These are phyloP conservation scores for Microcyclosporella mali DNA, from an alignment of 2,329 filamentous ascomycete species.

Conservation along the genomic window DNA sequence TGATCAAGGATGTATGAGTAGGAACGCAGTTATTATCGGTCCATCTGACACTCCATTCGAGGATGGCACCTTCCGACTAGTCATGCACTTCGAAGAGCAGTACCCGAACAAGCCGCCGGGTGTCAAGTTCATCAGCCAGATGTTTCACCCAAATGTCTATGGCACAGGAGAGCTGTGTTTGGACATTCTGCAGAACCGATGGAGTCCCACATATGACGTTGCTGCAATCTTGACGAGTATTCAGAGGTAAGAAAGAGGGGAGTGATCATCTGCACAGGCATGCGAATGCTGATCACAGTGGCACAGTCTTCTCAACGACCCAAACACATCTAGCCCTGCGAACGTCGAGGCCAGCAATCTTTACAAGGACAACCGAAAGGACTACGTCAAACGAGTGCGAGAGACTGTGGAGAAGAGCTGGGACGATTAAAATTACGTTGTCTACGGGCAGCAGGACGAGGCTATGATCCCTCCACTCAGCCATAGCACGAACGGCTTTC, in stretches of 20 bases:
- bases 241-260: slow-evolving; percentile 61
- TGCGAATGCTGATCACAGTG: slow-evolving; percentile 3
- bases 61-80: slow-evolving; percentile 92
- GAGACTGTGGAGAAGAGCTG: slow-evolving; percentile 99
- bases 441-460: no score
- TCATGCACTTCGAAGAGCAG: slow-evolving; percentile 99
- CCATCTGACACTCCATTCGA: slow-evolving; percentile 96
- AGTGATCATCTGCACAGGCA: not conserved
- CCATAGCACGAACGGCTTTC: no score
- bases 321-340: slow-evolving; percentile 95
- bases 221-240: slow-evolving; percentile 96
- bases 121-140: slow-evolving; percentile 97
- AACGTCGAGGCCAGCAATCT: slow-evolving; percentile 97
- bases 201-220: slow-evolving; percentile 98
- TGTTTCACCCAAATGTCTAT: slow-evolving; percentile 99
- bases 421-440: slow-evolving; percentile 59
- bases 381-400: slow-evolving; percentile 89
- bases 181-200: slow-evolving; percentile 94
- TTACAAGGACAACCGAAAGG: slow-evolving; percentile 95
- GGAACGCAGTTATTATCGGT: slow-evolving; percentile 98
- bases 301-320: slow-evolving; percentile 83
- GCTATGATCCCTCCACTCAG: no score
- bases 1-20: slow-evolving; percentile 34
- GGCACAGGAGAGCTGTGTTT: slow-evolving; percentile 92
- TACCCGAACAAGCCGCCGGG: slow-evolving; percentile 97